phyloP scores from a whole-genome alignment of 768 basidiomycete genomes.

The Macrocybe gigantea region DNA sequence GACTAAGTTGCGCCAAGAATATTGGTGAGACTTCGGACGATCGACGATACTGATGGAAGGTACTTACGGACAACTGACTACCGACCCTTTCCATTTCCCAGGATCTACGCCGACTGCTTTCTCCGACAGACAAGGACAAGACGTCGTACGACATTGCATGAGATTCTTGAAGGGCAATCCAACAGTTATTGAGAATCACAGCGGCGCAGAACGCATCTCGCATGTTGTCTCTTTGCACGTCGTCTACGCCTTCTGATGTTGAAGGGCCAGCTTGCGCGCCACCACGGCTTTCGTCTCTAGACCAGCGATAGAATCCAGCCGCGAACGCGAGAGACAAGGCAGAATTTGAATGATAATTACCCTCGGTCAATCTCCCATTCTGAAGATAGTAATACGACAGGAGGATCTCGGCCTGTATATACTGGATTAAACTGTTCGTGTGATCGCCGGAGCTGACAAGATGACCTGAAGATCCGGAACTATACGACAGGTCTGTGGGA shows the following conservation, averaged over 20 bases:
- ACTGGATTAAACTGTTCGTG: not conserved
- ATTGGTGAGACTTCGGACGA: not conserved
- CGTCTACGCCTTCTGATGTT: too few species aligned
- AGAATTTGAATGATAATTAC: not conserved
- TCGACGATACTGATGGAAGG: not conserved
- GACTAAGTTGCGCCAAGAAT: not conserved
- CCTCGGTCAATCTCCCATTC: not conserved
- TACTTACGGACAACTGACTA: not conserved
- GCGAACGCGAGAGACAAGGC: not conserved
- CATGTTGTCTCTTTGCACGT: too few species aligned
- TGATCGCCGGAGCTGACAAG: not conserved
- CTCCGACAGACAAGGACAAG: too few species aligned
- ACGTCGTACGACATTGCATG: constrained; percentile 38
- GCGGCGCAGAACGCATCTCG: constrained; percentile 26
- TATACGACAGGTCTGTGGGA: not conserved
- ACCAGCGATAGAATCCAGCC: not conserved
- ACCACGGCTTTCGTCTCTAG: too few species aligned
- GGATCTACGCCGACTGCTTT: constrained; percentile 24
- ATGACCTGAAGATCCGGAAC: not conserved
- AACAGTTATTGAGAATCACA: constrained; percentile 37
- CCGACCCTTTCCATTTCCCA: constrained; percentile 24
- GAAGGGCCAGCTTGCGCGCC: too few species aligned
- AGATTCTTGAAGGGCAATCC: constrained; percentile 36
- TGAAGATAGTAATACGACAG: not conserved
- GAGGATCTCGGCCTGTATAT: not conserved